phyloP scores from a whole-genome alignment of 2,329 filamentous ascomycete genomes.

The Rhinocladiella similis region DNA sequence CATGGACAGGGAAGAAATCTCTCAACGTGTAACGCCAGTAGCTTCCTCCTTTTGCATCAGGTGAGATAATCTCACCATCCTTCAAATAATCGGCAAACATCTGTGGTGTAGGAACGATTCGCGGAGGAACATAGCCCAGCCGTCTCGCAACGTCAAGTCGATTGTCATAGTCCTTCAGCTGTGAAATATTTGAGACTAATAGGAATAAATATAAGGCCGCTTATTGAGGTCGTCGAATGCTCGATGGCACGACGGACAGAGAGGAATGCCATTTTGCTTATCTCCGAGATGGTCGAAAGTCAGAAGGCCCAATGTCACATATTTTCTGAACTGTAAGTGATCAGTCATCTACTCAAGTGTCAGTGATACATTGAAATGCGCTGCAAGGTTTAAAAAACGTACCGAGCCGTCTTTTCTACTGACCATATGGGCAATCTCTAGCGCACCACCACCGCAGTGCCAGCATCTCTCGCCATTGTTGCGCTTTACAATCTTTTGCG shows the following conservation, averaged over 20 bases:
- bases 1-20: constrained; percentile 8
- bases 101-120: constrained; percentile 11
- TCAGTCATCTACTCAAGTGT: not conserved
- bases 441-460: constrained; percentile 9
- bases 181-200: too few species aligned
- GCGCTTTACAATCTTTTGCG: too few species aligned
- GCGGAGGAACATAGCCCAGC: constrained; percentile 6
- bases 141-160: constrained; percentile 4
- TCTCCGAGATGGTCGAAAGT: constrained; percentile 8
- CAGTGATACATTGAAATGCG: not conserved
- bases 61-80: not conserved
- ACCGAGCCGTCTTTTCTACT: constrained; percentile 7
- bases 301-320: constrained; percentile 6
- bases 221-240: too few species aligned
- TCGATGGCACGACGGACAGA: too few species aligned
- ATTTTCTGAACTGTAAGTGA: constrained; percentile 3
- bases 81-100: constrained; percentile 10
- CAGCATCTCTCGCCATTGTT: constrained; percentile 8
- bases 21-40: constrained; percentile 12
- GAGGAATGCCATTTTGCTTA: constrained; percentile 15
- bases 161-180: constrained; percentile 11
- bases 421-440: constrained; percentile 4
- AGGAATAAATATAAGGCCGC: too few species aligned
- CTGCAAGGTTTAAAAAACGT: not conserved
- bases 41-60: constrained; percentile 3